Conservation (phyloP, 2,329 filamentous ascomycete species). For the Penicillium concentricum region DNA sequence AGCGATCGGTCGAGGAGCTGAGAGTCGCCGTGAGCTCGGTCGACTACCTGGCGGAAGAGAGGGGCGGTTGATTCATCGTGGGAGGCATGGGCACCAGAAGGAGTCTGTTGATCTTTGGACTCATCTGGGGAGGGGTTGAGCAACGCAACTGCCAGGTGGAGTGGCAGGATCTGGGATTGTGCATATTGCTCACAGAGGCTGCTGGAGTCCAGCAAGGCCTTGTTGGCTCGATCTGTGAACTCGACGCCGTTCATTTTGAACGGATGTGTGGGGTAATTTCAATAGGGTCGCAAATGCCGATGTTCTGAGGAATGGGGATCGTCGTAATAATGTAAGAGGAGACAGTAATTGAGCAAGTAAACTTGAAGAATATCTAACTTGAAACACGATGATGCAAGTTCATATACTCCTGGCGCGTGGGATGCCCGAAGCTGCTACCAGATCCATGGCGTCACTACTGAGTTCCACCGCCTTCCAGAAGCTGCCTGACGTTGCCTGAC, state of each 20-base stretch:
- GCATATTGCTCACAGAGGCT: conserved; percentile 82
- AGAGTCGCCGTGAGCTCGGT: conserved; percentile 88
- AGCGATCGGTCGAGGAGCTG: conserved; percentile 84
- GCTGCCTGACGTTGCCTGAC: conserved; percentile 13
- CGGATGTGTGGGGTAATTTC: conserved; percentile 7
- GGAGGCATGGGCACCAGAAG: conserved; percentile 58
- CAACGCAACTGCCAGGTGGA: conserved; percentile 72
- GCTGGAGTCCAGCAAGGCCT: conserved; percentile 86
- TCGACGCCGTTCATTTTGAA: conserved; percentile 52
- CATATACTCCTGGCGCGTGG: conserved; percentile 22
- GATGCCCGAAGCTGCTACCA: conserved; percentile 14
- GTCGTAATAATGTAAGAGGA: neutral
- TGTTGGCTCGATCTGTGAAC: conserved; percentile 90
- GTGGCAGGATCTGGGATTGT: conserved; percentile 84
- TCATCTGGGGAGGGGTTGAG: conserved; percentile 51
- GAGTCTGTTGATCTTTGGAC: conserved; percentile 73
- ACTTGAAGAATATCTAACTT: neutral
- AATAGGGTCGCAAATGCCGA: neutral
- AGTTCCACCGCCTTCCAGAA: conserved; percentile 41
- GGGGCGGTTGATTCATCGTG: conserved; percentile 63
- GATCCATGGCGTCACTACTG: conserved; percentile 31
- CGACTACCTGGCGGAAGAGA: conserved; percentile 92
- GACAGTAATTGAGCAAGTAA: neutral
- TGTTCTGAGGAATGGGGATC: neutral
- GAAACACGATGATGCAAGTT: conserved; percentile 13